phyloP scores from a whole-genome alignment of 139 green algal species.

The Astrephomene gubernaculifera region DNA sequence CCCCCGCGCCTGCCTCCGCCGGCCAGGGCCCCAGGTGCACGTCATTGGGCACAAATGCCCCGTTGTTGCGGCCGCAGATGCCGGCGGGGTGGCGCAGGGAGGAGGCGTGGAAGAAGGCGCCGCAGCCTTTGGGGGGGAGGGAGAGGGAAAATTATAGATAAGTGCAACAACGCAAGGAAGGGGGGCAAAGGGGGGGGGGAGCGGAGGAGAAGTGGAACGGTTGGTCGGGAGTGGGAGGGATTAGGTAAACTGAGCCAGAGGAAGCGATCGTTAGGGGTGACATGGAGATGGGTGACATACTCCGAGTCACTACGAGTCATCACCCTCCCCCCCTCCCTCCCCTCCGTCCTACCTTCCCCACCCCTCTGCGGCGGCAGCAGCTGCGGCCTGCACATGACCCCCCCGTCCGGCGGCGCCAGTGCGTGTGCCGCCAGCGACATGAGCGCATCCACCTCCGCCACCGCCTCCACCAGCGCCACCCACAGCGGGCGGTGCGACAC shows the following conservation, averaged over 20 bases:
- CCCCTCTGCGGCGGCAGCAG: conserved; percentile 3
- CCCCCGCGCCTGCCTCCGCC: background rate
- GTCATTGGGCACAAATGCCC: conserved; percentile 97
- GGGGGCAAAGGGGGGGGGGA: background rate
- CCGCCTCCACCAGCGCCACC: conserved; percentile 76
- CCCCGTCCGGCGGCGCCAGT: conserved; percentile 40
- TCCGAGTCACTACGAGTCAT: too few species aligned
- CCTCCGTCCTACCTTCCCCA: background rate
- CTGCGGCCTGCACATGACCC: conserved; percentile 48
- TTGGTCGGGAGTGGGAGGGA: too few species aligned
- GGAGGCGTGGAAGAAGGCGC: conserved; percentile 61
- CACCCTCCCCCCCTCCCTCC: too few species aligned
- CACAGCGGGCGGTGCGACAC: conserved; percentile 68
- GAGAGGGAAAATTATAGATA: too few species aligned
- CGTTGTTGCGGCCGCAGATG: conserved; percentile 47
- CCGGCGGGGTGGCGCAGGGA: conserved; percentile 83
- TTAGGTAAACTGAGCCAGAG: too few species aligned
- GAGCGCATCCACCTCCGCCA: conserved; percentile 90
- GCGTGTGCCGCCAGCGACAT: conserved; percentile 79
- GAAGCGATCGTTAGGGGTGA: too few species aligned
- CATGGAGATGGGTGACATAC: too few species aligned
- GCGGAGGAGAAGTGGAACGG: too few species aligned
- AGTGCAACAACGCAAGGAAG: too few species aligned
- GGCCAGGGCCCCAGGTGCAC: conserved; percentile 76
- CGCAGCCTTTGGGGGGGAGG: background rate